Conservation (phyloP, 371 early-diverging fungal genomes). For the Rhizomucor miehei region DNA sequence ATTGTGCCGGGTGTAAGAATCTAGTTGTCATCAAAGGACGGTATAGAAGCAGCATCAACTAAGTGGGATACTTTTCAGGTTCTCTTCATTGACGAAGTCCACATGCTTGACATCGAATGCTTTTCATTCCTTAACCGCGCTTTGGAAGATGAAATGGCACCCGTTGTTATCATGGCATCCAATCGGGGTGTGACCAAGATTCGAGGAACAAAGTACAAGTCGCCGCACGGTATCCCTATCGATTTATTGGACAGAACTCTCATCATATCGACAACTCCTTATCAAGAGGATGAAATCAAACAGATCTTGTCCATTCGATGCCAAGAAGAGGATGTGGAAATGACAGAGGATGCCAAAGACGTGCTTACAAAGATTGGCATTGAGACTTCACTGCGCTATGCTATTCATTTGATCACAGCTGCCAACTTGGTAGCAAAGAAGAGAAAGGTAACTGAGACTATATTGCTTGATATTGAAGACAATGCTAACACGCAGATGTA, state of each 20-base stretch:
- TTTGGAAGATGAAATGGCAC: conserved; percentile 92
- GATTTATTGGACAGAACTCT: conserved; percentile 95
- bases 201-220: conserved; percentile 91
- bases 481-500: neutral
- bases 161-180: conserved; percentile 98
- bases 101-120: conserved; percentile 99
- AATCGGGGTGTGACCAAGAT: conserved; percentile 94
- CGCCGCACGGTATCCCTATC: conserved; percentile 96
- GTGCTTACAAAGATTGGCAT: conserved; percentile 89
- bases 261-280: conserved; percentile 89
- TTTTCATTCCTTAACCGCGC: conserved; percentile 98
- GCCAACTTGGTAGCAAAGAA: conserved; percentile 86
- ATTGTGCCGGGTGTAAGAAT: conserved; percentile 93
- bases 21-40: neutral
- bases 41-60: too few relatives aligned
- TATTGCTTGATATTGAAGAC: neutral
- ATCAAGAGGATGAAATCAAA: conserved; percentile 83
- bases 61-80: conserved; percentile 53
- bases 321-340: conserved; percentile 96
- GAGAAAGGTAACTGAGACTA: conserved; percentile 63
- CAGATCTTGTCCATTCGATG: conserved; percentile 91
- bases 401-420: conserved; percentile 96
- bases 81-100: conserved; percentile 98
- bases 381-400: conserved; percentile 93
- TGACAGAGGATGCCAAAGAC: conserved; percentile 90